Percentiles rank a stretch among this genome's conserved stretches.
phyloP scores from a whole-genome alignment of 2,329 filamentous ascomycete genomes.

The Purpureocillium takamizusanense region DNA sequence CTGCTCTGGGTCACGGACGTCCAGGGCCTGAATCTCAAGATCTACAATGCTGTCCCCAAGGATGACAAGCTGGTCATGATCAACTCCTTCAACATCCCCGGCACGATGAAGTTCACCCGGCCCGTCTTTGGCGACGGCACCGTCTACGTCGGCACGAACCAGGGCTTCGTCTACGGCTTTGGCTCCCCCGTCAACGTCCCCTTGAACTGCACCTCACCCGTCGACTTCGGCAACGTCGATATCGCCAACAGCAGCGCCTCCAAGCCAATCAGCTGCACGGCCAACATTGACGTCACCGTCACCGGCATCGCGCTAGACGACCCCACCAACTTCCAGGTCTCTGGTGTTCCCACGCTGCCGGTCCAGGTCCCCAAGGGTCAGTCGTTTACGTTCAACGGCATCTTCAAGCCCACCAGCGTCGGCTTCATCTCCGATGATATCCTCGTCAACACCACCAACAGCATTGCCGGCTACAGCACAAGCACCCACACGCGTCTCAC shows the following conservation, averaged over 20 bases:
- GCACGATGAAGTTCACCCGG: conserved; percentile 46
- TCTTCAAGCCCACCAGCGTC: conserved; percentile 35
- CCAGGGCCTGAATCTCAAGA: conserved; percentile 39
- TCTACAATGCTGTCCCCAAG: conserved; percentile 42
- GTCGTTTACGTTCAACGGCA: conserved; percentile 31
- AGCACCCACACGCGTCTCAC: conserved; percentile 36
- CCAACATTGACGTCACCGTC: conserved; percentile 33
- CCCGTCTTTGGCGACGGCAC: conserved; percentile 49
- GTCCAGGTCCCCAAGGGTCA: conserved; percentile 22
- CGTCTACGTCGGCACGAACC: conserved; percentile 42
- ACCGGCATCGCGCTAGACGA: conserved; percentile 25
- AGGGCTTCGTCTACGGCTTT: conserved; percentile 44
- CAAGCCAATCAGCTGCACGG: conserved; percentile 35
- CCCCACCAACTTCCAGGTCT: conserved; percentile 24
- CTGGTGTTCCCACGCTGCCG: conserved; percentile 21
- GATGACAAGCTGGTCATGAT: conserved; percentile 37
- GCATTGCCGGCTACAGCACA: conserved; percentile 33
- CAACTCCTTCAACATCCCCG: conserved; percentile 40
- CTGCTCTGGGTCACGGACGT: conserved; percentile 49
- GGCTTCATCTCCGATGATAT: conserved; percentile 39
- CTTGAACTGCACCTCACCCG: conserved; percentile 41
- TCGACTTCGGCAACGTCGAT: conserved; percentile 36
- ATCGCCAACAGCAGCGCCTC: conserved; percentile 22
- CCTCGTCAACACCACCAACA: conserved; percentile 38
- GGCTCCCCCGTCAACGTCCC: conserved; percentile 45